These are phyloP conservation scores for Lasiosphaeria ovina DNA, from an alignment of 495 filamentous ascomycete genomes.

Conservation along the genomic window DNA sequence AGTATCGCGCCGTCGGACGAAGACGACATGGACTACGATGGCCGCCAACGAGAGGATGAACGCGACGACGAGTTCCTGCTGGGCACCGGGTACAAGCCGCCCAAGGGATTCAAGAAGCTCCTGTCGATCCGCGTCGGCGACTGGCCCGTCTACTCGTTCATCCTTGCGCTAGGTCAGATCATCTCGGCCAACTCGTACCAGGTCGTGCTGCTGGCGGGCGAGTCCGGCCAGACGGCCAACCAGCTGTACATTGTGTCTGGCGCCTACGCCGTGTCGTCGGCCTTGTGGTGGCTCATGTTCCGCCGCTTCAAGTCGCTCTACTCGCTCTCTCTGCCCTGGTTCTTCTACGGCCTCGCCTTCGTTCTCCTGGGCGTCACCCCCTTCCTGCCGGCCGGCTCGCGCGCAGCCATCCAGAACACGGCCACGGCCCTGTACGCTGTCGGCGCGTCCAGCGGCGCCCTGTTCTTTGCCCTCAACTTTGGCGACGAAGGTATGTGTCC, in stretches of 20 bases:
- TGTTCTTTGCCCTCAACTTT: conserved; percentile 68
- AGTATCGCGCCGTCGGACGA: conserved; percentile 28
- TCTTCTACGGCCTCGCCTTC: conserved; percentile 62
- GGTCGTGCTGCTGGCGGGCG: conserved; percentile 62
- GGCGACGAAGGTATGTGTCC: conserved; percentile 49
- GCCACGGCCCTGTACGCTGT: conserved; percentile 58
- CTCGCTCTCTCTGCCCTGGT: conserved; percentile 50
- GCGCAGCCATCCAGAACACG: conserved; percentile 43
- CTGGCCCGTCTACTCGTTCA: conserved; percentile 71
- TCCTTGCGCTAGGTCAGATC: conserved; percentile 67
- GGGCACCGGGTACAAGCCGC: conserved; percentile 64
- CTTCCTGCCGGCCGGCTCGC: conserved; percentile 35
- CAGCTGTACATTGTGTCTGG: conserved; percentile 61
- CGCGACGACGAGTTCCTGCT: conserved; percentile 56
- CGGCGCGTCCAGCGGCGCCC: conserved; percentile 57
- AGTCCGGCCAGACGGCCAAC: conserved; percentile 54
- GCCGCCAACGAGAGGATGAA: conserved; percentile 1
- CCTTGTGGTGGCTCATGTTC: conserved; percentile 49
- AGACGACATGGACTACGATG: conserved; percentile 18
- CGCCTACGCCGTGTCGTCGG: conserved; percentile 57
- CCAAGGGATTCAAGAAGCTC: conserved; percentile 57
- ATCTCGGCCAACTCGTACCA: conserved; percentile 67
- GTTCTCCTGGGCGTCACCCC: conserved; percentile 61
- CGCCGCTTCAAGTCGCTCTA: conserved; percentile 32
- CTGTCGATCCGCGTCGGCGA: conserved; percentile 38